Percentiles rank a stretch among this genome's conserved stretches.
These are phyloP conservation scores for Macrocybe gigantea DNA, from an alignment of 768 basidiomycete species.

Conservation along the genomic window DNA sequence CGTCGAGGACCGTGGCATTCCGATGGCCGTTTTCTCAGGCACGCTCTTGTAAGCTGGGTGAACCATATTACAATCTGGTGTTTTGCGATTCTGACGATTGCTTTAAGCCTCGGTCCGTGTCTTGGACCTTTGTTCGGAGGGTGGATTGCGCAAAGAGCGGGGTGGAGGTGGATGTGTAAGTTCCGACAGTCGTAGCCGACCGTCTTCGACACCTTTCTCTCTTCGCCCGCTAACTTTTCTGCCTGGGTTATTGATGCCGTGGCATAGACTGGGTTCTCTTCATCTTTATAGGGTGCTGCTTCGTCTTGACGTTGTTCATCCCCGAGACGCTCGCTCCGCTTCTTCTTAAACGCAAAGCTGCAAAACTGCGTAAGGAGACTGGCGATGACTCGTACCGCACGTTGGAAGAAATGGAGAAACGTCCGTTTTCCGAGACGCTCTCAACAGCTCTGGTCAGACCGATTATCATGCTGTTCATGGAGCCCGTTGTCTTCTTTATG, in stretches of 20 bases:
- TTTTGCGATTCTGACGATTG: background rate
- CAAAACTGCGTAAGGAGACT: conserved; percentile 31
- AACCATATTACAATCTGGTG: too few species aligned
- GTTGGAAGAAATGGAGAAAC: conserved; percentile 4
- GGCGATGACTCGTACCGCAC: conserved; percentile 23
- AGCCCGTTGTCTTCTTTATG: conserved; percentile 10
- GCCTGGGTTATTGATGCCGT: conserved; percentile 5
- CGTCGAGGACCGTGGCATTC: conserved; percentile 35
- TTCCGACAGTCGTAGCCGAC: conserved; percentile 8
- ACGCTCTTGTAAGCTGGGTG: conserved; percentile 33
- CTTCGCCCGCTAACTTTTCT: background rate
- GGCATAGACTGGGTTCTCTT: conserved; percentile 34
- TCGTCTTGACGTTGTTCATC: conserved; percentile 33
- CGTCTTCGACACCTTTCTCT: conserved; percentile 4
- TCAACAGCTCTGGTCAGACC: conserved; percentile 5
- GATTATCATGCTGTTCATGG: conserved; percentile 8
- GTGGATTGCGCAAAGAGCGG: conserved; percentile 38
- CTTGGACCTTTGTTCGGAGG: conserved; percentile 46
- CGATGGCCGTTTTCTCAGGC: conserved; percentile 42
- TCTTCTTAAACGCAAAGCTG: conserved; percentile 37
- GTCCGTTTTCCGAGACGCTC: conserved; percentile 1
- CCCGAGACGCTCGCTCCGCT: conserved; percentile 47
- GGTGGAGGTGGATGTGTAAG: conserved; percentile 37
- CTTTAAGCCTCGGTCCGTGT: conserved; percentile 34
- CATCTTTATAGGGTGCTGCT: conserved; percentile 32